Evolutionary conservation across 352 stramenopile genomes (phyloP).

Genomic region (Phytopythium cucurbitacearum): DNA sequence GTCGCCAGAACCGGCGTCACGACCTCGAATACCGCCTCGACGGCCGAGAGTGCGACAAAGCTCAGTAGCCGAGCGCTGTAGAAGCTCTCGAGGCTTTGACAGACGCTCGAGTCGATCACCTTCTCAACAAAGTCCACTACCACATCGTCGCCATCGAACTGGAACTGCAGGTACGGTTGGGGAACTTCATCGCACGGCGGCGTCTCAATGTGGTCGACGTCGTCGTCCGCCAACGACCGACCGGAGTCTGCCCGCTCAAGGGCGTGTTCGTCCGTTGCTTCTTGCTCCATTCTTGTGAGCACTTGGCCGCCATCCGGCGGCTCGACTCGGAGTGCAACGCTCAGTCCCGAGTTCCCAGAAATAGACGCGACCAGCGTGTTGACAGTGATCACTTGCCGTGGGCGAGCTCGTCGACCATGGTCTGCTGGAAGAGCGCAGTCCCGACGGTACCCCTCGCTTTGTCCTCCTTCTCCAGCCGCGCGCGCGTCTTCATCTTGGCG

Average conservation of each 20-base stretch:
- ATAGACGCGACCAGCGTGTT: background rate
- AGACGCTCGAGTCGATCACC: slow-evolving; percentile 13
- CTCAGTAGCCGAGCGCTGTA: slow-evolving; percentile 18
- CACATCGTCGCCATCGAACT: slow-evolving; percentile 3
- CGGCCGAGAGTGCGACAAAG: slow-evolving; percentile 18
- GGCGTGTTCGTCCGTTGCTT: too few species aligned
- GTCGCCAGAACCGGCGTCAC: slow-evolving; percentile 5
- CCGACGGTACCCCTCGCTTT: slow-evolving; percentile 28
- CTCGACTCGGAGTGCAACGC: too few species aligned
- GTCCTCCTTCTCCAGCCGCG: slow-evolving; percentile 29
- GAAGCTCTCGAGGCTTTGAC: slow-evolving; percentile 18
- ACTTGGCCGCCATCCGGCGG: too few species aligned
- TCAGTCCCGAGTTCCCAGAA: too few species aligned
- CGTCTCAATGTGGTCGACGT: too few species aligned
- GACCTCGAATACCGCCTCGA: slow-evolving; percentile 14
- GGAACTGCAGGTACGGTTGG: background rate
- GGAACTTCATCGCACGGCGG: background rate
- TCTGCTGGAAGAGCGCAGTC: slow-evolving; percentile 42
- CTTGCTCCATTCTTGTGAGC: too few species aligned
- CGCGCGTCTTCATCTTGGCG: slow-evolving; percentile 26
- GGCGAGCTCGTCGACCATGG: slow-evolving; percentile 44
- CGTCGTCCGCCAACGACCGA: too few species aligned
- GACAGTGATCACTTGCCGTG: slow-evolving; percentile 8
- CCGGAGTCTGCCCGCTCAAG: too few species aligned
- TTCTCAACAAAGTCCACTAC: slow-evolving; percentile 20